phyloP scores from a whole-genome alignment of 2,329 filamentous ascomycete species.

The Fusarium metavorans region DNA sequence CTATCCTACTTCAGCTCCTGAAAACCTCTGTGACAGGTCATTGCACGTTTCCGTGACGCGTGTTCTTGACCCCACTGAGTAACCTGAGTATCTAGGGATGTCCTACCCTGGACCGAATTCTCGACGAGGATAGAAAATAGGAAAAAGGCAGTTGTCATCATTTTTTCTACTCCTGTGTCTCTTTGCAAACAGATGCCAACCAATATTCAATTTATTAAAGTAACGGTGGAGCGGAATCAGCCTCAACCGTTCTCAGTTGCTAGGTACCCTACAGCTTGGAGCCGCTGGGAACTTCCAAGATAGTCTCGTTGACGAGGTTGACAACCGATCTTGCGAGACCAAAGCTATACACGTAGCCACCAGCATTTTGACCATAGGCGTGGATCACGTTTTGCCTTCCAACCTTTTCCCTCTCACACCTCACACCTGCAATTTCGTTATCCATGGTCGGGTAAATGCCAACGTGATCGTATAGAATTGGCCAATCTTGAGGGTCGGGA shows the following conservation, averaged over 20 bases:
- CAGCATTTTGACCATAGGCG: slow-evolving; percentile 34
- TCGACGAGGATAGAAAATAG: too few species aligned
- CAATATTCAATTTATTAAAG: background rate
- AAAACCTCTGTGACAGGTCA: too few species aligned
- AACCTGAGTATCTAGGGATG: too few species aligned
- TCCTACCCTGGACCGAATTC: too few species aligned
- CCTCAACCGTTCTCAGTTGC: too few species aligned
- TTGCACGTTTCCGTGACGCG: too few species aligned
- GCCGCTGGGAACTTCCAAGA: slow-evolving; percentile 2
- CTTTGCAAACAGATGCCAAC: background rate
- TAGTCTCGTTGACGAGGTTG: background rate
- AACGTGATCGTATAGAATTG: background rate
- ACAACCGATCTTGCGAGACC: slow-evolving; percentile 15
- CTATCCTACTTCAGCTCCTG: too few species aligned
- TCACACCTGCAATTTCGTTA: background rate
- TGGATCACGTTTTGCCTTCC: slow-evolving; percentile 29
- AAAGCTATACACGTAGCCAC: slow-evolving; percentile 40
- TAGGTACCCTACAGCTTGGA: background rate
- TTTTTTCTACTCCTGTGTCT: too few species aligned
- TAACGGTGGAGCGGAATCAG: background rate
- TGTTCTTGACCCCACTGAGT: too few species aligned
- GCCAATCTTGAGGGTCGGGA: background rate
- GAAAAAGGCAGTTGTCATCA: too few species aligned
- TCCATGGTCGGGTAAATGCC: background rate
- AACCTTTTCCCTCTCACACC: slow-evolving; percentile 9